Evolutionary conservation across 768 basidiomycete genomes (phyloP), one percentile per base, ranked within the genome.

Genomic region (Lyophyllum semitale): DNA sequence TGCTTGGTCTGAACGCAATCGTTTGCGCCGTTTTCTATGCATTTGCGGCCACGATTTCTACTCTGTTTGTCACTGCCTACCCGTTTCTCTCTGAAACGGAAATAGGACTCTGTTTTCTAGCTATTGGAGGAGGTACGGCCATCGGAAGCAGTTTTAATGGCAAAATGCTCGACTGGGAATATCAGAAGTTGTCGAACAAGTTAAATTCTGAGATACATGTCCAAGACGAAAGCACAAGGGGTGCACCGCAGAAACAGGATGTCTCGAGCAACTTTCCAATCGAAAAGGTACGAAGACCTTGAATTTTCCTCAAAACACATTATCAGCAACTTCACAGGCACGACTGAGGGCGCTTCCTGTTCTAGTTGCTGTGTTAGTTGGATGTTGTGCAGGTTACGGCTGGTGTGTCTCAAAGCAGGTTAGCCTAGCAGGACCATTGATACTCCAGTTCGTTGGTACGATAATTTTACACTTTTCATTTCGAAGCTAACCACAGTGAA

Each of bases 61-160:
- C 85, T 0, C 73, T 87, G 0, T 85, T 91, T 64, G 71, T 77
- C 47, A 58, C 69, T 1, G 71, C 77, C 1, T 93, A 94, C 59
- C 78, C 84, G 0, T 77, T 70, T 57, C 73, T 91, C 18, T 79
- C 68, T 53, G 80, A 89, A 57, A 84, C 84, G 3, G 77, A 82
- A 22, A 77, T 90, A 29, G 93, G 93, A 2, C 70, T 95, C 4
- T 93, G 89, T 67, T 95, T 87, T 72, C 71, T 94, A 51, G 82
- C 85, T 1, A 80, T 88, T 48, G 93, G 91, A 1, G 80, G 83
- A 15, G 94, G 93, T 0, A 85, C 85, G 71, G 68, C 83, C 8
- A 46, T 87, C 15, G 87, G 91, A 12, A 79, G 83, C 18, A 65
- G 75, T n/a, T 22, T 77, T 1, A 83, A 76, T 20, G 92, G 93